Base-by-base conservation (phyloP, 441 rosid genomes). In the Lepidium campestre region DNA sequence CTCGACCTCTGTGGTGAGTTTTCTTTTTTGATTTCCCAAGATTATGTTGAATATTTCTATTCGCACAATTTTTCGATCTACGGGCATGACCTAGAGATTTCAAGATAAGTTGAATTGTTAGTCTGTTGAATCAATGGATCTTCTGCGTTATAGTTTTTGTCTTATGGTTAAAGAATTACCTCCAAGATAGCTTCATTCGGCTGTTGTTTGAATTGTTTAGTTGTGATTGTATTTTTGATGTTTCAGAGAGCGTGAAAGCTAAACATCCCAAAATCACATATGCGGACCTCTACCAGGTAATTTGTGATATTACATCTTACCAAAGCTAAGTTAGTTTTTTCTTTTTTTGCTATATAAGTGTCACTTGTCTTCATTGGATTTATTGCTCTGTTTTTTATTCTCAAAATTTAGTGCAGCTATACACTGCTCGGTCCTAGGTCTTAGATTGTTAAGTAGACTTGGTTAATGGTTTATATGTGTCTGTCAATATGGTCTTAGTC, bases 231-330 rank as follows among this genome's bases (percentile, higher is more conserved):
- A 17, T 72, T 58, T 68, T 72, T 62, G 18, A 10, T 68, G 46
- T 57, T 78, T 37, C 82, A 93, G 99, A 87, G 77, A 83, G 78
- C 27, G 91, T 93, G 82, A 93, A 89, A 77, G 82, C 83, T 62
- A 87, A 87, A 57, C 82, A 86, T 79, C 91, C 91, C 1, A 93
- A 85, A 68, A 83, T 91, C 68, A 81, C 97, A 0, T 87, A 91
- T 46, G 97, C 97, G 1, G 97, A 93, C 61, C 70, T 93, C 1
- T 93, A 79, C 68, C 95, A 93, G 95, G 97, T 91, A 66, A 71
- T 75, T 72, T n/a, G n/a, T n/a, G n/a, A n/a, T n/a, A n/a, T n/a
- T n/a, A n/a, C n/a, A n/a, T n/a, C n/a, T n/a, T n/a, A 8, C 15
- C 10, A 49, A 10, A 27, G 8, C 31, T 1, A n/a, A n/a, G n/a